Evolutionary conservation across 345 rosid genomes (phyloP), one percentile per base, ranked within the genome.

Genomic region (Hibiscus syriacus): DNA sequence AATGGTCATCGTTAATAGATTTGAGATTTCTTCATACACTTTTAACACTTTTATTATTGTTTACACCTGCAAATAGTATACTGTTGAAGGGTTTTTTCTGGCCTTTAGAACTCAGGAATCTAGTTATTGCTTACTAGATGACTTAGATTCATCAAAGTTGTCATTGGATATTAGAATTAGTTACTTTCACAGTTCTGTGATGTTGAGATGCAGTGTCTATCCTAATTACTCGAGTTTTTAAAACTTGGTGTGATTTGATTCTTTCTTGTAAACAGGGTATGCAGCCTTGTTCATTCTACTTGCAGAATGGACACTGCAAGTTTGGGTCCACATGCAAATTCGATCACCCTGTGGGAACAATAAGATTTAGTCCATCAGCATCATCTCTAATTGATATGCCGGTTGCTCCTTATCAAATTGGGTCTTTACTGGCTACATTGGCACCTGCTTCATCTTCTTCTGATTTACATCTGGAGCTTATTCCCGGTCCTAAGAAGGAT

Each of bases 321-420:
- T 83, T 77, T 68, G 85, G 85, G 19, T 56, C 80, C n/a, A 77
- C 84, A 36, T 85, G 89, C 87, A 84, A 79, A 74, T 88, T 82
- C 43, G 85, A 88, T 75, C 94, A 86, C 72, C 89, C 90, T 30
- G 70, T 84, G 74, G 85, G 78, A 75, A 58, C 84, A 30, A 68
- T 82, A 77, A 80, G 87, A 78, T 86, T 84, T 80, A 84, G 85
- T 73, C 89, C 90, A 17, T 86, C 94, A 32, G 87, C 89, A 1
- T 88, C 94, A 41, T 84, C 94, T 67, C 87, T 88, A 19, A 61
- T 82, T 43, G 94, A 88, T 69, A 78, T 82, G 79, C 90, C 93
- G 1, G 86, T 85, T 72, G 78, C 90, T 20, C 94, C 94, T 8
- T 88, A 84, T 60, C 86, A 83, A 19, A 85, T 83, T 64, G 90